Percentiles rank a stretch among this genome's conserved stretches.
phyloP scores from a whole-genome alignment of 2,329 filamentous ascomycete genomes.

The Botryotinia convoluta region DNA sequence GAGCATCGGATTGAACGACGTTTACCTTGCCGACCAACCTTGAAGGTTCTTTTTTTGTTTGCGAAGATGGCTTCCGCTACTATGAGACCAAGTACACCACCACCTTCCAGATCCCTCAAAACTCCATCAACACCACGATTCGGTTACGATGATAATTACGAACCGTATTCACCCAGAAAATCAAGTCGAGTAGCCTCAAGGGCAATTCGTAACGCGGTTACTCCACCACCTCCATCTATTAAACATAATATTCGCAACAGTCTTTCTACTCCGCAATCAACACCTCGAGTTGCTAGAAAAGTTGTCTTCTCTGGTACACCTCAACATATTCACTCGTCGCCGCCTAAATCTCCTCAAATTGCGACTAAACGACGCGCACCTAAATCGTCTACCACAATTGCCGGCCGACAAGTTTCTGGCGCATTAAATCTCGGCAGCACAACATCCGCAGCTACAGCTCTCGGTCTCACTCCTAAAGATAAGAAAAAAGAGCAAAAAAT shows the following conservation, averaged over 20 bases:
- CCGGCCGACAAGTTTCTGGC: constrained; percentile 48
- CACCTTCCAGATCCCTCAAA: constrained; percentile 54
- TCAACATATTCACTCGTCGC: constrained; percentile 22
- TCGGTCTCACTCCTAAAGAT: constrained; percentile 29
- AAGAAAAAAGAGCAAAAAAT: constrained; percentile 30
- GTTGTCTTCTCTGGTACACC: constrained; percentile 27
- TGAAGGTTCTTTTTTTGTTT: constrained; percentile 14
- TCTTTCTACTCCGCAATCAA: constrained; percentile 28
- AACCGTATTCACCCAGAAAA: constrained; percentile 70
- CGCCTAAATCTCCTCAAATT: constrained; percentile 34
- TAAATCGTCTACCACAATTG: constrained; percentile 42
- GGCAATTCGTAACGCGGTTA: constrained; percentile 48
- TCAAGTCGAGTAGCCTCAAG: constrained; percentile 63
- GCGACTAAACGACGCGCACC: constrained; percentile 31
- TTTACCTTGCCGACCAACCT: background rate
- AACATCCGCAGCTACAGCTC: constrained; percentile 42
- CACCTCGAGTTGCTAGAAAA: constrained; percentile 25
- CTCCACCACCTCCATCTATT: constrained; percentile 48
- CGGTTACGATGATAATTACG: constrained; percentile 66
- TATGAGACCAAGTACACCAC: constrained; percentile 52
- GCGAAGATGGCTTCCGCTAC: constrained; percentile 35
- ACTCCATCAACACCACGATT: constrained; percentile 68
- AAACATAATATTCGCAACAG: constrained; percentile 40
- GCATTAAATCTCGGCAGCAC: constrained; percentile 46
- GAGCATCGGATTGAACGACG: background rate